These are phyloP conservation scores for Sechiopsis laciniata DNA, from an alignment of 306 rosid genomes.

Conservation along the genomic window DNA sequence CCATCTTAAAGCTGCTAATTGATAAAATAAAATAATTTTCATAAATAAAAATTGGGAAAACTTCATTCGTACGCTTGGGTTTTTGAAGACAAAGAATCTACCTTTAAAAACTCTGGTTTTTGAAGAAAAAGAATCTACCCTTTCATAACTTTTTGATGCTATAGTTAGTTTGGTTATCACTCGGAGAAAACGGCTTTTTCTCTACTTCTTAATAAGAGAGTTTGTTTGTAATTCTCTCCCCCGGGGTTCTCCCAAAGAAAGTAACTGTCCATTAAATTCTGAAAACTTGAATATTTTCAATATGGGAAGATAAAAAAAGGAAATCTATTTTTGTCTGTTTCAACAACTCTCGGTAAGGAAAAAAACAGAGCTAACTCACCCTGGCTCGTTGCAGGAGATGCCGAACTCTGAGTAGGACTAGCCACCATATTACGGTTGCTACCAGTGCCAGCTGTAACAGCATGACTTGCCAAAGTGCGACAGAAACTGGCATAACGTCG, in stretches of 20 bases:
- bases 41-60: too few species aligned
- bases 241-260: neutral
- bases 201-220: too few species aligned
- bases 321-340: neutral
- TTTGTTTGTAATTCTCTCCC: too few species aligned
- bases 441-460: slow-evolving; percentile 86
- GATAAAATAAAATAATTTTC: neutral
- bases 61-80: too few species aligned
- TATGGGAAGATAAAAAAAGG: neutral
- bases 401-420: slow-evolving; percentile 85
- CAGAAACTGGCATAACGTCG: slow-evolving; percentile 99
- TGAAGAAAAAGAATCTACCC: too few species aligned
- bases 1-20: neutral
- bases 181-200: too few species aligned
- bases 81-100: too few species aligned
- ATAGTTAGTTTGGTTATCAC: too few species aligned
- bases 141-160: too few species aligned
- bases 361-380: slow-evolving; percentile 39
- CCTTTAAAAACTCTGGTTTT: too few species aligned
- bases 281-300: neutral
- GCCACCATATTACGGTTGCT: slow-evolving; percentile 86
- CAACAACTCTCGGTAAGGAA: slow-evolving; percentile 17
- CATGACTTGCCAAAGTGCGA: slow-evolving; percentile 96
- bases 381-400: slow-evolving; percentile 80
- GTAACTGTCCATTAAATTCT: neutral